Conservation (phyloP, 2,329 filamentous ascomycete species). For the Fusarium sp. region DNA sequence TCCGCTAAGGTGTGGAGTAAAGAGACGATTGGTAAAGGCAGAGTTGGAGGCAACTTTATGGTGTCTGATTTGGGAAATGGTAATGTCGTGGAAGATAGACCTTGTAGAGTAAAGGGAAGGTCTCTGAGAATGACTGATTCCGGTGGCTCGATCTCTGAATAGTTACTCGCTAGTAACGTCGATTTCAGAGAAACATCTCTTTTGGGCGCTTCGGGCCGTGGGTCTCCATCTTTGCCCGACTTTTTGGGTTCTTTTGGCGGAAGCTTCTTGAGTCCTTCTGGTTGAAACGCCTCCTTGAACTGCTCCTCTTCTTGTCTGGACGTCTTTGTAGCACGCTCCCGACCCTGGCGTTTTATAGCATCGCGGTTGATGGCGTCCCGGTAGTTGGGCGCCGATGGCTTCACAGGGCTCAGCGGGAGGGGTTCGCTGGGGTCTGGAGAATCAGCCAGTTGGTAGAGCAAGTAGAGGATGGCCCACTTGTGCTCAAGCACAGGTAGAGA, state of each 20-base stretch:
- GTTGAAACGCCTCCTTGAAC: conserved; percentile 63
- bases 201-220: conserved; percentile 46
- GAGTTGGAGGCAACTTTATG: conserved; percentile 76
- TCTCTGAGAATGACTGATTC: conserved; percentile 76
- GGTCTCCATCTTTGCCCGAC: conserved; percentile 49
- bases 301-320: conserved; percentile 58
- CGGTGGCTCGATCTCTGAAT: conserved; percentile 64
- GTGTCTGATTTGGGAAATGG: conserved; percentile 74
- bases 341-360: conserved; percentile 49
- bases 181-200: conserved; percentile 65
- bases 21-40: conserved; percentile 85
- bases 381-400: conserved; percentile 51
- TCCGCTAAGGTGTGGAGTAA: conserved; percentile 90
- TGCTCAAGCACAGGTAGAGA: conserved; percentile 91
- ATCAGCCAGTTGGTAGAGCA: conserved; percentile 84
- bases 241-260: conserved; percentile 53
- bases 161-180: conserved; percentile 64
- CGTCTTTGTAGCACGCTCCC: conserved; percentile 48
- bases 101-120: conserved; percentile 90
- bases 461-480: conserved; percentile 96
- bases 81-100: conserved; percentile 84
- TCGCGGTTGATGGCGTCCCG: conserved; percentile 51
- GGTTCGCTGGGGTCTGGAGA: conserved; percentile 64
- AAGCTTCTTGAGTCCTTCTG: conserved; percentile 58
- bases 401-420: conserved; percentile 55